Percentiles rank a stretch among this genome's conserved stretches.
Evolutionary conservation across 1,284 basidiomycete genomes (phyloP).

Genomic region (Mixia osmundae): DNA sequence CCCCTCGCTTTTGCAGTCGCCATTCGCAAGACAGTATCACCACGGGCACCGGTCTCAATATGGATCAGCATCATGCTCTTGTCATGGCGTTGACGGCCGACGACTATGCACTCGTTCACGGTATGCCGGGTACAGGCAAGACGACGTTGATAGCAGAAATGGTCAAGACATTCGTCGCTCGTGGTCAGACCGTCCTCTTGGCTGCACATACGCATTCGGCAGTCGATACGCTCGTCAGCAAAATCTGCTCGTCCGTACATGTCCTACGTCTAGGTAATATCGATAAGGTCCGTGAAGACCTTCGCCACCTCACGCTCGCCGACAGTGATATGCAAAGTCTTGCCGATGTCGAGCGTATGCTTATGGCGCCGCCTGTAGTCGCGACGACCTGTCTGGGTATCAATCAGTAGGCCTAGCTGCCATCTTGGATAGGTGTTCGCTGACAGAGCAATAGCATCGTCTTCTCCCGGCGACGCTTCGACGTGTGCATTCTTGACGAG

Average conservation of each 20-base stretch:
- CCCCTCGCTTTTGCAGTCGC: constrained; percentile 35
- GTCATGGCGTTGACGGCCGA: constrained; percentile 46
- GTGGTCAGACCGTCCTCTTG: constrained; percentile 67
- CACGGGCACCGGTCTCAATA: constrained; percentile 32
- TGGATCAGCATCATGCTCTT: constrained; percentile 49
- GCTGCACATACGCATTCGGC: constrained; percentile 93
- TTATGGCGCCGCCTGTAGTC: constrained; percentile 73
- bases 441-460: constrained; percentile 34
- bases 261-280: constrained; percentile 69
- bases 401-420: constrained; percentile 44
- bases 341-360: constrained; percentile 49
- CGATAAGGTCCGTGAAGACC: constrained; percentile 46
- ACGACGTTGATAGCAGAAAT: constrained; percentile 81
- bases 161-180: constrained; percentile 48
- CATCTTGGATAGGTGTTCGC: background rate
- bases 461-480: constrained; percentile 63
- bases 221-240: constrained; percentile 79
- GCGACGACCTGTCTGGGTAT: constrained; percentile 84
- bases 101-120: constrained; percentile 79
- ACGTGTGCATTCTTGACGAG: constrained; percentile 96
- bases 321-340: constrained; percentile 33
- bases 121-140: constrained; percentile 98
- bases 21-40: background rate
- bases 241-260: constrained; percentile 39
- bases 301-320: constrained; percentile 43